Evolutionary conservation across 176 grass and related monocot species (phyloP), one percentile per base, ranked within the genome.

Genomic region (Zoysia japonica): DNA sequence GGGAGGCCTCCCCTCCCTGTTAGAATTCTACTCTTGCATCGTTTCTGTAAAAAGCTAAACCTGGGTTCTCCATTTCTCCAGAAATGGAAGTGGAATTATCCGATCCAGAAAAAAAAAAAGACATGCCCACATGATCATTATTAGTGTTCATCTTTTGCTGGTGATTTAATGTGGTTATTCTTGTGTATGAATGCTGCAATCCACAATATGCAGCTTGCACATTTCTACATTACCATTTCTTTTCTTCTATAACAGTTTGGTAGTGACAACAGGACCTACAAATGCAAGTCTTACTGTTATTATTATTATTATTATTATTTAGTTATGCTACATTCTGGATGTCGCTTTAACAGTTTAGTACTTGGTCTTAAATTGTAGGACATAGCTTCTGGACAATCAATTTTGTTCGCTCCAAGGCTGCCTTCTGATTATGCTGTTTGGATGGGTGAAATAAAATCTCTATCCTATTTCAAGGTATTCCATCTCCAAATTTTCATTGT

Each of bases 391-490:
- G 95, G 95, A 49, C 78, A 98, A 57, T 92, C 92, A 1, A 68
- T 92, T 83, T 82, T 98, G 60, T 98, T 98, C 14, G 88, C 85
- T 74, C 92, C 95, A 90, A 92, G 90, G 71, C 89, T 98, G 63
- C 92, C 95, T 8, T 28, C 92, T 87, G 95, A 98, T 12, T 94
- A 98, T 60, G 95, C 92, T 89, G 92, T 98, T 82, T 98, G 95
- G 95, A 85, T 97, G 88, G 95, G 92, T 85, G 88, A 97, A 85
- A 97, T 97, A 80, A 87, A 97, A 80, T 75, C 85, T 47, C 67
- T 78, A 17, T 85, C 88, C 13, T 81, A 92, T 59, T 92, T 90
- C 50, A 85, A 83, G 89, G 95, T 98, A 78, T 56, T 71, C 44
- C 41, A 69, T 80, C 5, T 37, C 48, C 5, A 43, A 48, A 65